Percentiles rank a stretch among this genome's conserved stretches.
Evolutionary conservation across 2,329 filamentous ascomycete species (phyloP).

Genomic region (Fusarium decemcellulare): DNA sequence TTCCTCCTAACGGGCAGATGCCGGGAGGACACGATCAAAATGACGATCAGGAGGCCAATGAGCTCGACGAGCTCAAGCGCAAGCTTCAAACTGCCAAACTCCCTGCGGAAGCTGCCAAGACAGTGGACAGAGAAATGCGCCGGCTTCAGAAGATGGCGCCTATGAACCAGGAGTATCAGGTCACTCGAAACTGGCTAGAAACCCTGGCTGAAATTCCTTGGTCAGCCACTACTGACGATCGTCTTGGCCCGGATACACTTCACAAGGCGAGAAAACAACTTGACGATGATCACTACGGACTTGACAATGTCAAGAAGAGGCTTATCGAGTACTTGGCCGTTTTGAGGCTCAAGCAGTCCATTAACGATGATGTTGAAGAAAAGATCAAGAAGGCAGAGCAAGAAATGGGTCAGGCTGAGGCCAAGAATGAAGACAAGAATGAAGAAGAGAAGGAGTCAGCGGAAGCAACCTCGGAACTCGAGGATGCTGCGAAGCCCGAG

Average conservation of each 20-base stretch:
- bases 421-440: conserved; percentile 11
- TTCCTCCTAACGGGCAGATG: conserved; percentile 51
- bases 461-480: conserved; percentile 60
- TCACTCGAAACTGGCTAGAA: conserved; percentile 93
- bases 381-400: conserved; percentile 80
- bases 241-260: conserved; percentile 85
- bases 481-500: conserved; percentile 52
- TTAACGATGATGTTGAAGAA: conserved; percentile 85
- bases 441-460: conserved; percentile 53
- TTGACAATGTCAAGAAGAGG: conserved; percentile 98
- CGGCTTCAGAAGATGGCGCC: conserved; percentile 96
- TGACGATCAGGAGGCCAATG: conserved; percentile 87
- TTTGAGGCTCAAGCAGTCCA: conserved; percentile 92
- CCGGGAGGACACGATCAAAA: conserved; percentile 65
- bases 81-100: conserved; percentile 86
- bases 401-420: conserved; percentile 60
- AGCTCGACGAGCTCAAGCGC: conserved; percentile 92
- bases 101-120: conserved; percentile 86
- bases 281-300: conserved; percentile 95
- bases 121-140: conserved; percentile 91
- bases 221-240: conserved; percentile 87
- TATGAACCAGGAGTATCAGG: conserved; percentile 95
- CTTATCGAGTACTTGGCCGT: conserved; percentile 96
- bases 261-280: conserved; percentile 87
- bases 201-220: conserved; percentile 95